Conservation (phyloP, 2,329 filamentous ascomycete genomes). For the Phialophora chinensis region DNA sequence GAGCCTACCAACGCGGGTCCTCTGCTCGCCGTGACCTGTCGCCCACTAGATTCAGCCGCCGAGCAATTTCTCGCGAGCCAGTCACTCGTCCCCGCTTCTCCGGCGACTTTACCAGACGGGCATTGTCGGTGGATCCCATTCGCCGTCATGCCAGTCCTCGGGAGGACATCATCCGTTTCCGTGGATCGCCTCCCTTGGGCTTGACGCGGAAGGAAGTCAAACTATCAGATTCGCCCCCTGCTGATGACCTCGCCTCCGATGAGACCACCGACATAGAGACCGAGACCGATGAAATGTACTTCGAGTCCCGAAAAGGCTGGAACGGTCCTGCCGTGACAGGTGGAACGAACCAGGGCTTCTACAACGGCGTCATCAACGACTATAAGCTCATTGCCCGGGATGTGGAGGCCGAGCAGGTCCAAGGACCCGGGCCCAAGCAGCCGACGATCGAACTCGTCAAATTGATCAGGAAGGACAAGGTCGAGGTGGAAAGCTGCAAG, state of each 20-base stretch:
- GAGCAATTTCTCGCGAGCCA: constrained; percentile 25
- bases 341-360: constrained; percentile 26
- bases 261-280: constrained; percentile 33
- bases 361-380: constrained; percentile 30
- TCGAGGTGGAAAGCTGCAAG: constrained; percentile 10
- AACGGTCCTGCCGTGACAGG: constrained; percentile 25
- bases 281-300: constrained; percentile 35
- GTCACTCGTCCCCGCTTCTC: constrained; percentile 23
- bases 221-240: background rate
- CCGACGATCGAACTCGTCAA: constrained; percentile 23
- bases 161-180: constrained; percentile 1
- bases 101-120: constrained; percentile 22
- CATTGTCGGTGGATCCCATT: constrained; percentile 29
- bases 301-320: constrained; percentile 34
- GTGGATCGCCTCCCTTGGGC: constrained; percentile 1
- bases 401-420: constrained; percentile 16
- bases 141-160: constrained; percentile 19
- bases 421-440: background rate
- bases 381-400: constrained; percentile 32
- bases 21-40: constrained; percentile 10
- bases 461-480: constrained; percentile 29
- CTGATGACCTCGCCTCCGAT: constrained; percentile 8
- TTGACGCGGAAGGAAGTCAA: background rate
- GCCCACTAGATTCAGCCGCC: constrained; percentile 2
- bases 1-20: constrained; percentile 18